Evolutionary conservation across 441 rosid species (phyloP), one percentile per base, ranked within the genome.

Genomic region (Gossypium aridum): DNA sequence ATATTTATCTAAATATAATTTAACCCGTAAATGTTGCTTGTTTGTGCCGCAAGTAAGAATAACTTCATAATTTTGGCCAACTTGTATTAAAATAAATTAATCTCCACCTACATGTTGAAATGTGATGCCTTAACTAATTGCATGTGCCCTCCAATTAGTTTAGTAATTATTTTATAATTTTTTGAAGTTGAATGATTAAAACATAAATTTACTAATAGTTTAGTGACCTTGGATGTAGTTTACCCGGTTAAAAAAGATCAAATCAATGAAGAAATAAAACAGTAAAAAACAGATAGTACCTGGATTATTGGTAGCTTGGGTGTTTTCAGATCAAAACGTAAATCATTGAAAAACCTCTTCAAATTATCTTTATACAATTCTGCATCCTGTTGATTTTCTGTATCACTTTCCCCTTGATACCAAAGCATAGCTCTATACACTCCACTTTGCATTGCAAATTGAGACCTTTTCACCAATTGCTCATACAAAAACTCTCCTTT

Each of bases 341-440:
- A 66, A 78, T 92, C 90, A 20, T 1, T 53, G 59, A 94, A 91
- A 59, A 92, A 83, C 47, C 81, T 77, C n/a, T 82, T 75, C 64
- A 90, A 78, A 74, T 89, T 90, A 34, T 71, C 76, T 65, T 82
- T 82, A 70, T 89, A 91, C n/a, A 71, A 72, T 43, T 80, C 82
- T 8, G 93, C 92, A 71, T 92, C 97, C 3, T 82, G 84, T 75
- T 63, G 73, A 13, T 19, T 76, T 1, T 19, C 16, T 2, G 97
- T 81, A 74, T 94, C 98, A 20, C 87, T 82, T 75, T 92, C 98
- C 23, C 98, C 97, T 72, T 94, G 97, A 76, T 88, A 94, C 98
- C 97, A 94, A 34, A 94, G 80, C 81, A 94, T 75, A 13, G 81
- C 92, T 75, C 75, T 34, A 26, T 86, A 77, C 23, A 67, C 80